Evolutionary conservation across 2,329 filamentous ascomycete species (phyloP).

Genomic region (Neonectria sp.): DNA sequence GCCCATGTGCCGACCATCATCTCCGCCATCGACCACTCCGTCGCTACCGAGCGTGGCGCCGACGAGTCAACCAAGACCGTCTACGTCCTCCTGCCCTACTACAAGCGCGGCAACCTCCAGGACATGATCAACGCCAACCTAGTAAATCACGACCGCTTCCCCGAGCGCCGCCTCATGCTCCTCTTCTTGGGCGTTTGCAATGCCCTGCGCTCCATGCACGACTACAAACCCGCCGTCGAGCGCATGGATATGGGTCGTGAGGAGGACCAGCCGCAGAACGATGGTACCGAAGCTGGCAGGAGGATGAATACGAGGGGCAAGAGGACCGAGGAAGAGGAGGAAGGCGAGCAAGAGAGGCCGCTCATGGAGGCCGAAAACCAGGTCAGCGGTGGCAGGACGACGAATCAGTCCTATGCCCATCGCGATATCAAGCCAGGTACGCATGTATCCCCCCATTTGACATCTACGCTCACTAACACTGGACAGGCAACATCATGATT

Average conservation of each 20-base stretch:
- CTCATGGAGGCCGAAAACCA: conserved; percentile 84
- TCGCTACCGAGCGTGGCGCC: conserved; percentile 79
- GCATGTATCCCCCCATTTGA: conserved; percentile 39
- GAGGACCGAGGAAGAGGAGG: conserved; percentile 75
- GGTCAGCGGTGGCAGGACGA: conserved; percentile 74
- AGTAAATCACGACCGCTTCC: conserved; percentile 93
- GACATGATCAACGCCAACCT: conserved; percentile 99
- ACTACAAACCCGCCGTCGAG: conserved; percentile 74
- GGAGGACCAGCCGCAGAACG: conserved; percentile 56
- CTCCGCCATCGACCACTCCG: conserved; percentile 84
- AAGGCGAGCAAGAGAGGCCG: conserved; percentile 83
- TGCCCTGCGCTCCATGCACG: conserved; percentile 91
- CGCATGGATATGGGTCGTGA: conserved; percentile 67
- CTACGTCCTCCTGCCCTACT: conserved; percentile 97
- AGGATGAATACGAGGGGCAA: conserved; percentile 56
- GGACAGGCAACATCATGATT: conserved; percentile 95
- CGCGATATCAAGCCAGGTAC: conserved; percentile 96
- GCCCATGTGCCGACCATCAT: conserved; percentile 88
- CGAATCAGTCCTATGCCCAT: conserved; percentile 88
- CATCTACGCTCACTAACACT: conserved; percentile 29
- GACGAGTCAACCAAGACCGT: conserved; percentile 86
- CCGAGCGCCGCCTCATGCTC: conserved; percentile 88
- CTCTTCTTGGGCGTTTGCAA: conserved; percentile 93
- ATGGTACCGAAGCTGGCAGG: conserved; percentile 37
- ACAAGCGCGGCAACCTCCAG: conserved; percentile 93